Conservation (phyloP, 78 protist species). For the Dictyostelium capitatum region DNA sequence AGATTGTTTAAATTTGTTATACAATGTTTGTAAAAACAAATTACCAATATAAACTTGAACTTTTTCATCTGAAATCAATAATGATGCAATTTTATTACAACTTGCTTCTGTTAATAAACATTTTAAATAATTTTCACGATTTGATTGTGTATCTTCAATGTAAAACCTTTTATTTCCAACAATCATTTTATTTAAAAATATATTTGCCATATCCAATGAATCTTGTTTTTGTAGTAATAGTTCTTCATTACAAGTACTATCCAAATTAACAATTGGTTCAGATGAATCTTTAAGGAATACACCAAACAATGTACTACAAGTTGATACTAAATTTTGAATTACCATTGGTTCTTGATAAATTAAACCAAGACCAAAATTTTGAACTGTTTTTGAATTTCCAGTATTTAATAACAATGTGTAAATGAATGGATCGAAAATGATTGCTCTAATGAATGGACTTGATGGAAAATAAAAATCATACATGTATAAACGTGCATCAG, state of each 20-base stretch:
- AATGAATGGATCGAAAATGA: neutral
- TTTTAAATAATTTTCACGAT: neutral
- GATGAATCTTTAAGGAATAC: neutral
- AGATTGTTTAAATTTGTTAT: neutral
- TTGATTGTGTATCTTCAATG: neutral
- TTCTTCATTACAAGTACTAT: no score
- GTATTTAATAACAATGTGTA: neutral
- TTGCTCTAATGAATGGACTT: neutral
- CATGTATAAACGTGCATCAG: neutral
- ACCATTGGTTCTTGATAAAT: neutral
- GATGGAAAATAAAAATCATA: slow-evolving; percentile 3
- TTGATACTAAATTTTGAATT: neutral
- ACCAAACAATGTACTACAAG: neutral
- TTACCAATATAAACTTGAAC: neutral
- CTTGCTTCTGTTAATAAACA: neutral
- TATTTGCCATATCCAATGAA: neutral
- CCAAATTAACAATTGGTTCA: no score
- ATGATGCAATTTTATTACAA: neutral
- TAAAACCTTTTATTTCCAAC: neutral
- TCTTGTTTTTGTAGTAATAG: no score
- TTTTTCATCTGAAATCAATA: neutral
- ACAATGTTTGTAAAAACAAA: neutral
- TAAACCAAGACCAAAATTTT: neutral
- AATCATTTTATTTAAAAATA: neutral
- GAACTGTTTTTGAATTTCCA: neutral